Evolutionary conservation across 2,329 filamentous ascomycete species (phyloP).

Genomic region (Pseudovirgaria hyperparasitica): DNA sequence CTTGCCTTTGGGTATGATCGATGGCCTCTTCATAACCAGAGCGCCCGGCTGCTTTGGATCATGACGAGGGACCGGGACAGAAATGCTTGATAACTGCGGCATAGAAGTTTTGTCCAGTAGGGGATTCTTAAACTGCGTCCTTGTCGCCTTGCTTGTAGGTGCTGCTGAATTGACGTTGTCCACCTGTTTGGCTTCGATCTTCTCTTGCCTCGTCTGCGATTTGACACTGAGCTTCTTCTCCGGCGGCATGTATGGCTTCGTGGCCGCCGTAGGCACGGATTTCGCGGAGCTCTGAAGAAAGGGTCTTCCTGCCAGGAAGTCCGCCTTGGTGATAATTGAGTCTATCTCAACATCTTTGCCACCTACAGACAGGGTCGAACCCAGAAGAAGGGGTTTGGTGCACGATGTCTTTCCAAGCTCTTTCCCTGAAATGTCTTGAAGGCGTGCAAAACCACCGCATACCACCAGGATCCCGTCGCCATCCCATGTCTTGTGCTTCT

Average conservation of each 20-base stretch:
- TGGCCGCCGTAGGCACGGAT: conserved; percentile 10
- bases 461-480: conserved; percentile 55
- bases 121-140: conserved; percentile 49
- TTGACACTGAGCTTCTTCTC: conserved; percentile 14
- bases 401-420: conserved; percentile 48
- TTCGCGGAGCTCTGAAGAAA: conserved; percentile 23
- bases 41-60: conserved; percentile 47
- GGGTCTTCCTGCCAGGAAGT: conserved; percentile 39
- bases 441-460: conserved; percentile 41
- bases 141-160: conserved; percentile 22
- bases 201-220: conserved; percentile 16
- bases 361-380: conserved; percentile 47
- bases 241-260: conserved; percentile 12
- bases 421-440: conserved; percentile 51
- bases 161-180: conserved; percentile 23
- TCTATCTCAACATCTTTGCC: conserved; percentile 61
- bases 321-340: conserved; percentile 44
- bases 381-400: conserved; percentile 44
- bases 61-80: conserved; percentile 48
- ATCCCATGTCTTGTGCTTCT: conserved; percentile 70
- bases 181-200: conserved; percentile 26
- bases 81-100: conserved; percentile 30
- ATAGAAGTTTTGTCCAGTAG: conserved; percentile 40
- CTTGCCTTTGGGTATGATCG: conserved; percentile 43
- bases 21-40: conserved; percentile 53